Conservation (phyloP, 192 early-diverging fungal species). For the Umbelopsis sp. region DNA sequence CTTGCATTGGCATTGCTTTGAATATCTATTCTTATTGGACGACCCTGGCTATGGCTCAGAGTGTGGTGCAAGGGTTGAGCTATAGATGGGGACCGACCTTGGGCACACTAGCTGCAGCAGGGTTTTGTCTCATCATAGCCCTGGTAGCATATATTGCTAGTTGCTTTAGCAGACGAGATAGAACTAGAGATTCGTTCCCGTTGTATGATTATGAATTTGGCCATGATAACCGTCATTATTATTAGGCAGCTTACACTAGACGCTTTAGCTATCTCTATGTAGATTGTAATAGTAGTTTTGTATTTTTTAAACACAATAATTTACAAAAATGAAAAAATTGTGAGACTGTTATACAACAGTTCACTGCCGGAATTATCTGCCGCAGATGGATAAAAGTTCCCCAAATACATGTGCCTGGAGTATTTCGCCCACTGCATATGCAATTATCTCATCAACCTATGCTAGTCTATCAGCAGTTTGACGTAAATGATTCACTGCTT, state of each 20-base stretch:
- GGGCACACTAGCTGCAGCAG: not conserved
- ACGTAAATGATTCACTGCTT: too few relatives aligned
- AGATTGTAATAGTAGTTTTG: conserved; percentile 7
- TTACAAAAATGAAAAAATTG: not conserved
- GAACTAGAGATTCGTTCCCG: conserved; percentile 9
- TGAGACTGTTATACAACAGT: not conserved
- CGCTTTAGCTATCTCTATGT: not conserved
- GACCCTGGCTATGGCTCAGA: not conserved
- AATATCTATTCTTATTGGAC: conserved; percentile 8
- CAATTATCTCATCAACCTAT: too few relatives aligned
- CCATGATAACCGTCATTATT: conserved; percentile 4
- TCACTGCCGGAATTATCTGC: too few relatives aligned
- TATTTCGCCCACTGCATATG: too few relatives aligned
- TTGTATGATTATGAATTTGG: conserved; percentile 19
- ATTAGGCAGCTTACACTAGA: not conserved
- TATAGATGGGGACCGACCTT: conserved; percentile 1
- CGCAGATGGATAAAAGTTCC: too few relatives aligned
- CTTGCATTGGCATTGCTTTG: conserved; percentile 2
- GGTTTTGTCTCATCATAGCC: conserved; percentile 4
- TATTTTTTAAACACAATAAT: too few relatives aligned
- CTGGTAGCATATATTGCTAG: conserved; percentile 5
- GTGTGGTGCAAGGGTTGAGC: not conserved
- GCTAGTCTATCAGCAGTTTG: too few relatives aligned
- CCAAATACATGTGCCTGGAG: too few relatives aligned
- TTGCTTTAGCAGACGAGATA: not conserved